phyloP scores from a whole-genome alignment of 352 stramenopile genomes.

The Globisporangium spiculum region DNA sequence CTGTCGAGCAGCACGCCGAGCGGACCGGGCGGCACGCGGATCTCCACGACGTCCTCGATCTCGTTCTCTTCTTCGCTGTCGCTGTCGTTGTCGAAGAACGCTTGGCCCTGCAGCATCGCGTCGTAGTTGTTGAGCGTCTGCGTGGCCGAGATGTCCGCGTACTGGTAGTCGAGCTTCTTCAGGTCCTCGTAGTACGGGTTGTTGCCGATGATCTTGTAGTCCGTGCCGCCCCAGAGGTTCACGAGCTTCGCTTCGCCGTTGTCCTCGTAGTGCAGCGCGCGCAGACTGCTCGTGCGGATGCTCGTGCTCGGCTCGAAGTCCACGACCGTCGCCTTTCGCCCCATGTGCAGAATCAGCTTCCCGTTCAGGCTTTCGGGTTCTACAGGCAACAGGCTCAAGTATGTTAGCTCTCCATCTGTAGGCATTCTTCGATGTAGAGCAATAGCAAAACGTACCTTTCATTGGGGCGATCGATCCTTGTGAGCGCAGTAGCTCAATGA shows the following conservation, averaged over 20 bases:
- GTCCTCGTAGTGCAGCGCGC: constrained; percentile 79
- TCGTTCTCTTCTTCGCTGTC: constrained; percentile 78
- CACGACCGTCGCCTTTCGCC: constrained; percentile 71
- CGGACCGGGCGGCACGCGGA: constrained; percentile 65
- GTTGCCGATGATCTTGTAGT: constrained; percentile 76
- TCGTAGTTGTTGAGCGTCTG: constrained; percentile 41
- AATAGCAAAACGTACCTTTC: constrained; percentile 44
- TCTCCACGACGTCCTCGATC: constrained; percentile 74
- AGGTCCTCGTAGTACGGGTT: constrained; percentile 77
- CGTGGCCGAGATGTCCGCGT: constrained; percentile 56
- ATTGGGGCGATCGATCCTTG: constrained; percentile 79
- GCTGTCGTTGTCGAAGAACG: constrained; percentile 81
- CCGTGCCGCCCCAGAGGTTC: constrained; percentile 77
- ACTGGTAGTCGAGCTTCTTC: constrained; percentile 68
- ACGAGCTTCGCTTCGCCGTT: constrained; percentile 71
- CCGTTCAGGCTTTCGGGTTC: constrained; percentile 80
- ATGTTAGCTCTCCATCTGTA: neutral
- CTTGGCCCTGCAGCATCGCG: constrained; percentile 64
- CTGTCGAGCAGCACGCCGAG: constrained; percentile 76
- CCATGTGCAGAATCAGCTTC: constrained; percentile 65
- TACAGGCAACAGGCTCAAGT: constrained; percentile 6
- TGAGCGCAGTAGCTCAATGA: constrained; percentile 78
- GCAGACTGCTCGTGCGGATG: constrained; percentile 70
- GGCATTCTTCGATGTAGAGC: neutral
- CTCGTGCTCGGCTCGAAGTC: constrained; percentile 78